Percentiles rank a stretch among this genome's conserved stretches.
phyloP scores from a whole-genome alignment of 495 filamentous ascomycete genomes.

The Melanomma pulvis-pyrius region DNA sequence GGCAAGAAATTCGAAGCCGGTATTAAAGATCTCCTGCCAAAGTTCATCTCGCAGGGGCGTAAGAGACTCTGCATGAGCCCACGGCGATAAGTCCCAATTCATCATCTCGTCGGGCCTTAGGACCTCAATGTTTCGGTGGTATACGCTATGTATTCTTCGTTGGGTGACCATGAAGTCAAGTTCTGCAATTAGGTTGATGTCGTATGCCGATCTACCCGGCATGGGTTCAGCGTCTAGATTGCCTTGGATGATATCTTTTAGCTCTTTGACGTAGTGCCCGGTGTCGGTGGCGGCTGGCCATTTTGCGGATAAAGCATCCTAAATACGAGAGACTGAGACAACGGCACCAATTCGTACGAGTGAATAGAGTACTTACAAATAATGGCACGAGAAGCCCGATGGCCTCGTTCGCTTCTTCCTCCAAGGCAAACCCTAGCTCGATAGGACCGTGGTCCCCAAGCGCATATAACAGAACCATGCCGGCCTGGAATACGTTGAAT shows the following conservation, averaged over 20 bases:
- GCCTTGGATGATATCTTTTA: not conserved
- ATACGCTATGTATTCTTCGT: not conserved
- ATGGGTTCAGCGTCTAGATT: not conserved
- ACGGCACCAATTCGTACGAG: not conserved
- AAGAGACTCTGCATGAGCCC: not conserved
- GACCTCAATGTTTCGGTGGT: not conserved
- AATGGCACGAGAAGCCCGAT: not conserved
- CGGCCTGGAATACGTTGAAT: not conserved
- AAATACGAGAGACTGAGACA: not conserved
- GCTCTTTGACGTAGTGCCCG: not conserved
- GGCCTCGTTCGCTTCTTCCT: not conserved
- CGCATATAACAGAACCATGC: not conserved
- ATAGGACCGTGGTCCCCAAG: not conserved
- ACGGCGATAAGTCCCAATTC: not conserved
- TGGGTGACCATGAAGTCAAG: not conserved
- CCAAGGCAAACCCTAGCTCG: not conserved
- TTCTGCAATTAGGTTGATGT: not conserved
- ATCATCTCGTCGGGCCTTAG: not conserved
- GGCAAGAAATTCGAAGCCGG: not conserved
- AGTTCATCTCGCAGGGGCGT: not conserved
- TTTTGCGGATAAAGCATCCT: not conserved
- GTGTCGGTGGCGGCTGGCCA: not conserved
- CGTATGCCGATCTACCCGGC: not conserved
- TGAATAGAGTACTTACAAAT: not conserved
- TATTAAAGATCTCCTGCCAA: not conserved